Evolutionary conservation across 2,329 filamentous ascomycete genomes (phyloP), one percentile per base, ranked within the genome.

Genomic region (Colletotrichum spaethianum): DNA sequence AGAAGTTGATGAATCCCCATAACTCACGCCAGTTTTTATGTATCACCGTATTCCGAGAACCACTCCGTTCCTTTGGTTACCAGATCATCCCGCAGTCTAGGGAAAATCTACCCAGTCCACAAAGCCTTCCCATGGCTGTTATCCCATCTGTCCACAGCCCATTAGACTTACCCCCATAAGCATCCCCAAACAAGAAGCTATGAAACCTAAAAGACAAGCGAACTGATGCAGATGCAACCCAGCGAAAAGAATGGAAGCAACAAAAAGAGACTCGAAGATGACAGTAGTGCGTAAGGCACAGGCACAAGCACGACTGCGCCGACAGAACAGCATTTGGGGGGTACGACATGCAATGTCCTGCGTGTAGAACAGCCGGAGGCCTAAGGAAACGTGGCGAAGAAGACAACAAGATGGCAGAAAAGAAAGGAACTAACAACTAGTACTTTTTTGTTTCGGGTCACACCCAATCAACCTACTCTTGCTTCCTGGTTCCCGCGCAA

Each of bases 21-120:
- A 42, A 42, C 36, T 42, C n/a, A 16, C 8, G 5, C 52, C 11
- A n/a, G 4, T 42, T 59, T 59, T 42, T 59, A 26, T 59, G 55
- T 59, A 59, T 59, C 55, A 20, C 55, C 55, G 36, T 28, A 16
- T 28, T n/a, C 38, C 23, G n/a, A 59, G 36, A 14, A 59, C 18
- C 33, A 6, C 4, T 14, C n/a, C 55, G 11, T 12, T n/a, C 55
- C 55, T 4, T 28, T 20, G 23, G 33, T 9, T 11, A 11, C 36
- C 36, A 4, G 36, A 59, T 40, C 4, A 28, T 28, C 36, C 55
- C 16, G 53, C 36, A 26, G 4, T 20, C 23, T 16, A 7, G 16
- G 31, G 31, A 12, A 8, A n/a, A 16, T 36, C 1, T 26, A 8
- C 9, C 20, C 12, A 52, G 26, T 26, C 26, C 48, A 8, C 26